Conservation (phyloP, 2,329 filamentous ascomycete species). For the Cladophialophora exuberans region DNA sequence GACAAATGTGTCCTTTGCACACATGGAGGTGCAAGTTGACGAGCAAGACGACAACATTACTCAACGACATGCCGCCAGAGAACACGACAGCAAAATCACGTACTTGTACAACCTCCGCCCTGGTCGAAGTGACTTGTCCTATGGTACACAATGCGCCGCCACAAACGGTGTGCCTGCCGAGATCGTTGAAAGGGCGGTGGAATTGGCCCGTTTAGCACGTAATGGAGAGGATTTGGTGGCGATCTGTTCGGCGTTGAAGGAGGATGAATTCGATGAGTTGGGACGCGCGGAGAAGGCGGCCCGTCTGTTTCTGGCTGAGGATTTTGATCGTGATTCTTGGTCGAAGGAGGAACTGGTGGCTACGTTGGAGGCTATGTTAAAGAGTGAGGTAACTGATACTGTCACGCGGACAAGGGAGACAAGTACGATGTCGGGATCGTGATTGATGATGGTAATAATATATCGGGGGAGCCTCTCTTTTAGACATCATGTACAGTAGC, state of each 20-base stretch:
- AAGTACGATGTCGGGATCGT: background rate
- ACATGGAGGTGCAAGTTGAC: constrained; percentile 61
- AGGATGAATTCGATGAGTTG: constrained; percentile 67
- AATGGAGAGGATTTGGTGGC: constrained; percentile 76
- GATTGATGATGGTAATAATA: no score
- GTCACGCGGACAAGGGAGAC: background rate
- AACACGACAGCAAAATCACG: constrained; percentile 57
- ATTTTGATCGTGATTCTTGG: constrained; percentile 25
- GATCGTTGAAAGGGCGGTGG: constrained; percentile 75
- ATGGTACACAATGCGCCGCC: constrained; percentile 81
- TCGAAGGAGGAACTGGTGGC: constrained; percentile 15
- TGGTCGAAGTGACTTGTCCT: constrained; percentile 77
- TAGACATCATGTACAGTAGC: constrained; percentile 13
- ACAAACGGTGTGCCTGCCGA: constrained; percentile 78
- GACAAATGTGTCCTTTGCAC: constrained; percentile 55
- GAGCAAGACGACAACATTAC: constrained; percentile 4
- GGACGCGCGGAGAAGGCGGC: constrained; percentile 58
- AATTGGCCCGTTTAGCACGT: constrained; percentile 68
- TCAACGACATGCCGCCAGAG: constrained; percentile 16
- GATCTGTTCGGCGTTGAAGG: constrained; percentile 69
- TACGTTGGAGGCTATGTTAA: constrained; percentile 20
- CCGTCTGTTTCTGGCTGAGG: constrained; percentile 25
- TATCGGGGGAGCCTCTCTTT: no score
- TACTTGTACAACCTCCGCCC: constrained; percentile 69
- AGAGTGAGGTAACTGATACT: background rate